Base-by-base conservation (phyloP, 345 rosid species). In the Hevea brasiliensis region DNA sequence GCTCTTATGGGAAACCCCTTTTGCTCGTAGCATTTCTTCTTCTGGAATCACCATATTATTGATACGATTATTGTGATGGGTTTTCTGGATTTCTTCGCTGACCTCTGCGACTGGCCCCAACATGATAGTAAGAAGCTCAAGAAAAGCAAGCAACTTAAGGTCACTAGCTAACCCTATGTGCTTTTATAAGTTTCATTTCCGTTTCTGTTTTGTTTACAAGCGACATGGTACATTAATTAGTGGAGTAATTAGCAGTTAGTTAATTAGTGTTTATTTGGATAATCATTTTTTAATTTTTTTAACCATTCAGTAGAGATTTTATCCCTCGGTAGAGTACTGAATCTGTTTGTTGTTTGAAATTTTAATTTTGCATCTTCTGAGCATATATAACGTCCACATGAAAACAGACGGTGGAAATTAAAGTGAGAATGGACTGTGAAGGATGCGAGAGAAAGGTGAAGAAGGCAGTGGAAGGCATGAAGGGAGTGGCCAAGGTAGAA, bases 371-470 rank as follows among this genome's bases (percentile, higher is more conserved):
- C 17, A 2, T 12, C 53, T 48, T 12, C 2, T 14, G 17, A 14
- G 17, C 17, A 14, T 17, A 15, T 50, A 17, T n/a, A n/a, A n/a
- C n/a, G n/a, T n/a, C n/a, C n/a, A n/a, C n/a, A 50, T 17, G 17
- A 14, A 5, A 50, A 50, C 17, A 78, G 81, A 78, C 65, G 15
- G 81, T 78, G 51, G 77, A 78, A 74, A 73, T 78, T 24, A 78
- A 68, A 35, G 73, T 78, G 70, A 78, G 24, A 50, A 78, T 78
- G 61, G 77, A 78, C 32, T 78, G 81, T 20, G 81, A 73, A 55
- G 81, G 81, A 7, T 78, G 81, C 45, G 74, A 54, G 61, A 68
- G 72, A 7, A 78, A 61, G 57, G 77, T 73, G 72, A 78, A 27
- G 60, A 68, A 68, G 9, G 73, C 74, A 5, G 77, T 78, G 47